Percentiles rank a stretch among this genome's conserved stretches.
Evolutionary conservation across 306 rosid genomes (phyloP).

Genomic region (Nissolia schottii): DNA sequence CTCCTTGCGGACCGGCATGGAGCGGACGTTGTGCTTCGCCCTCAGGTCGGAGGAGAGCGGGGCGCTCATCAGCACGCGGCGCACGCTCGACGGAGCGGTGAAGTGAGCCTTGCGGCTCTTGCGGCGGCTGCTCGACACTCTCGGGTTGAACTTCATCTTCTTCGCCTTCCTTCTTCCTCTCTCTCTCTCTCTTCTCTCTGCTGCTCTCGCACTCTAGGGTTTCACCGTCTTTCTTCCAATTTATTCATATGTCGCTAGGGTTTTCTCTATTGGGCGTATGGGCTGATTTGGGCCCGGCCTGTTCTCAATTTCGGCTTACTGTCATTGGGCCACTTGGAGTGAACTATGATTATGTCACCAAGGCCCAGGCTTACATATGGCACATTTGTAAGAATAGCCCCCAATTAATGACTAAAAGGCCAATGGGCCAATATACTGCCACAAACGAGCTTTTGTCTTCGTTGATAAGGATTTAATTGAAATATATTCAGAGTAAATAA

Average conservation of each 20-base stretch:
- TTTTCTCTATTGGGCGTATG: conserved; percentile 10
- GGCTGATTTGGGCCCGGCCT: not conserved
- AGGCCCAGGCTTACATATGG: no score
- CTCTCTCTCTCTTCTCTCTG: conserved; percentile 1
- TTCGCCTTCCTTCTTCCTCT: not conserved
- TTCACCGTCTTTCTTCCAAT: not conserved
- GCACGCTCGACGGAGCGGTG: conserved; percentile 81
- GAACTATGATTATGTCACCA: not conserved
- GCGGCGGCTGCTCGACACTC: conserved; percentile 79
- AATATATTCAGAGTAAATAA: no score
- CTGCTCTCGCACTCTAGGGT: conserved; percentile 18
- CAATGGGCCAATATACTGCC: no score
- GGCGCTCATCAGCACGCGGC: conserved; percentile 83
- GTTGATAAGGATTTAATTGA: no score
- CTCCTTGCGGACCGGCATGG: conserved; percentile 81
- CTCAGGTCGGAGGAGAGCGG: conserved; percentile 71
- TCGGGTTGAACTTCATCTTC: conserved; percentile 73
- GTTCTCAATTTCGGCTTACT: not conserved
- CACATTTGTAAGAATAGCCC: no score
- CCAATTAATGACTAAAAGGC: no score
- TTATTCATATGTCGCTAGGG: conserved; percentile 14
- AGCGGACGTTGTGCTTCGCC: conserved; percentile 70
- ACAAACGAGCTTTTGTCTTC: no score
- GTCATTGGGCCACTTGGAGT: not conserved
- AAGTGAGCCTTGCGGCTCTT: conserved; percentile 93